phyloP scores from a whole-genome alignment of 2,329 filamentous ascomycete genomes.

The Penicillium thymicola region DNA sequence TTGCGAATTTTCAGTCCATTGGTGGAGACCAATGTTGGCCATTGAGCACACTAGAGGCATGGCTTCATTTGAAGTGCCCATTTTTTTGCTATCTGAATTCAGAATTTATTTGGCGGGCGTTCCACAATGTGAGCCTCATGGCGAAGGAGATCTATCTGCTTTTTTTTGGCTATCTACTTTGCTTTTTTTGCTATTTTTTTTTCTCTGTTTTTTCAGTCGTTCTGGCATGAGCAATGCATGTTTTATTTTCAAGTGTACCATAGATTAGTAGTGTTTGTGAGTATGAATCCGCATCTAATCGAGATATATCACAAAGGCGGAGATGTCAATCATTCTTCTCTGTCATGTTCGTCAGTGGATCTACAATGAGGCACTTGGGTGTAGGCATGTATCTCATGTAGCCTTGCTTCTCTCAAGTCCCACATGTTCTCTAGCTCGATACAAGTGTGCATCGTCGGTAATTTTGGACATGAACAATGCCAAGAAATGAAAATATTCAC shows the following conservation, averaged over 20 bases:
- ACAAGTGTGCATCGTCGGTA: background rate
- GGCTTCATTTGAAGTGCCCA: conserved; percentile 5
- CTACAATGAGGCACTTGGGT: background rate
- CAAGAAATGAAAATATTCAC: background rate
- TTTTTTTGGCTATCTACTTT: background rate
- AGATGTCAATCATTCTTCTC: conserved; percentile 1
- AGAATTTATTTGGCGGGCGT: background rate
- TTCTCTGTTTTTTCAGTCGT: background rate
- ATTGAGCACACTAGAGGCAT: conserved; percentile 14
- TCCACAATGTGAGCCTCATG: background rate
- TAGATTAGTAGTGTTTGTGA: background rate
- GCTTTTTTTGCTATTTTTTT: background rate
- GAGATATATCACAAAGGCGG: background rate
- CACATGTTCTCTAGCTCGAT: background rate
- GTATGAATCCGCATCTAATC: background rate
- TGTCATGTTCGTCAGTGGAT: conserved; percentile 8
- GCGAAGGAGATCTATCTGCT: conserved; percentile 1
- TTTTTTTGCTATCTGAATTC: conserved; percentile 1
- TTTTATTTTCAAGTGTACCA: conserved; percentile 13
- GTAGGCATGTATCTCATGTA: background rate
- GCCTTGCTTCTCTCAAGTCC: background rate
- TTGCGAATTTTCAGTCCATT: background rate
- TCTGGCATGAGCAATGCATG: background rate
- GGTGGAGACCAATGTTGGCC: background rate
- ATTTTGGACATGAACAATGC: background rate